These are phyloP conservation scores for Penicillium argentinense DNA, from an alignment of 495 filamentous ascomycete genomes.

Conservation along the genomic window DNA sequence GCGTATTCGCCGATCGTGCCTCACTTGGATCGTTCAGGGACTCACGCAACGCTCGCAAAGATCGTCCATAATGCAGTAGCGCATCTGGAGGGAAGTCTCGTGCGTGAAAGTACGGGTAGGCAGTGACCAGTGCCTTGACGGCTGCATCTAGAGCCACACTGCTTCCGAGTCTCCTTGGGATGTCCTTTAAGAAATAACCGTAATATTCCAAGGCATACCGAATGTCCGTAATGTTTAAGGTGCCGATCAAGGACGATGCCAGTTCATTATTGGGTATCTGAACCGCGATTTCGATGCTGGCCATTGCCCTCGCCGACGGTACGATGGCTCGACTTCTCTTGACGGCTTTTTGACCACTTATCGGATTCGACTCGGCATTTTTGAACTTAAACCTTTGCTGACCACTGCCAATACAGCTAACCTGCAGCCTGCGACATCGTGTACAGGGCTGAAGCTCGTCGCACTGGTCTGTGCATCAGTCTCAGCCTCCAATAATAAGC, in stretches of 20 bases:
- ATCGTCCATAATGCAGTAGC: slow-evolving; percentile 27
- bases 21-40: slow-evolving; percentile 32
- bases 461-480: slow-evolving; percentile 26
- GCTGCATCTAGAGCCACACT: slow-evolving; percentile 38
- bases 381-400: slow-evolving; percentile 46
- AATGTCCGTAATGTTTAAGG: slow-evolving; percentile 30
- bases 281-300: neutral
- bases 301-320: neutral
- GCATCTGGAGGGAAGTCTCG: slow-evolving; percentile 14
- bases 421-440: slow-evolving; percentile 38
- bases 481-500: neutral
- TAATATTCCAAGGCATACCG: slow-evolving; percentile 35
- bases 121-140: slow-evolving; percentile 27
- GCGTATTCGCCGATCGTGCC: slow-evolving; percentile 32
- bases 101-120: slow-evolving; percentile 23
- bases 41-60: slow-evolving; percentile 29
- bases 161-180: slow-evolving; percentile 35
- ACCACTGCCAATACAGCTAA: slow-evolving; percentile 41
- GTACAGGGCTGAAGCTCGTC: slow-evolving; percentile 39
- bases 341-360: neutral
- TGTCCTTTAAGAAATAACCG: slow-evolving; percentile 31
- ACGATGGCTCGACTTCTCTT: neutral
- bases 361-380: slow-evolving; percentile 2
- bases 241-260: slow-evolving; percentile 23
- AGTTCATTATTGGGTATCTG: slow-evolving; percentile 16